Base-by-base conservation (phyloP, 2,329 filamentous ascomycete species). In the Myriosclerotinia duriaeana region DNA sequence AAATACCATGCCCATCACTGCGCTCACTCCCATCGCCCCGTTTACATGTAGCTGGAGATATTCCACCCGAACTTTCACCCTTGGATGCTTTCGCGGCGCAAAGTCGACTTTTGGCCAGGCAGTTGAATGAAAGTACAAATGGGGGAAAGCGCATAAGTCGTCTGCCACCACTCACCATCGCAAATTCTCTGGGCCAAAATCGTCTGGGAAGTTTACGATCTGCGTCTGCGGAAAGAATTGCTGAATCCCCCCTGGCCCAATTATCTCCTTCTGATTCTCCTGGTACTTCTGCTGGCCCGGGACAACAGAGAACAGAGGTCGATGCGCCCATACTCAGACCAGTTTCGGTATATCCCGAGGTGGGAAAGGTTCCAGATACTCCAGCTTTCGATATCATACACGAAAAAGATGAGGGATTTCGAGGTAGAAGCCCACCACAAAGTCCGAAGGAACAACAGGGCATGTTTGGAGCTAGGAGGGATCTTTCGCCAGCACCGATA, bases 51-150 rank as follows among this genome's bases (percentile, higher is more conserved):
- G 89, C 90, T 66, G 91, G 91, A 69, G 91, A 94, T 73, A 85
- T 90, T 1, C 94, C 95, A 26, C 95, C 95, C 6, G 91, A 95
- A 63, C 84, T 98, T 66, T 98, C 95, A 9, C 95, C 95, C 14
- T 85, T 99, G 71, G 95, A 99, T 83, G 94, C 94, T 58, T 96
- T 99, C 76, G 94, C 94, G 30, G 84, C 94, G 69, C 94, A 98
- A 76, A 96, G 93, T 73, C 89, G 94, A 67, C 81, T 96, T 73
- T 85, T 99, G 62, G 93, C 93, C 50, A 91, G 87, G 79, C 90
- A 96, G 78, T 86, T 99, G 69, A 89, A 97, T 53, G 89, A 95
- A 72, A 89, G 86, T 70, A 85, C 87, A 68, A 88, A 86, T 75
- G 85, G 86, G 69, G 93, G 91, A 60, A 87, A 88, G 71, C 87